Evolutionary conservation across 2,329 filamentous ascomycete species (phyloP).

Genomic region (Penicillium freii): DNA sequence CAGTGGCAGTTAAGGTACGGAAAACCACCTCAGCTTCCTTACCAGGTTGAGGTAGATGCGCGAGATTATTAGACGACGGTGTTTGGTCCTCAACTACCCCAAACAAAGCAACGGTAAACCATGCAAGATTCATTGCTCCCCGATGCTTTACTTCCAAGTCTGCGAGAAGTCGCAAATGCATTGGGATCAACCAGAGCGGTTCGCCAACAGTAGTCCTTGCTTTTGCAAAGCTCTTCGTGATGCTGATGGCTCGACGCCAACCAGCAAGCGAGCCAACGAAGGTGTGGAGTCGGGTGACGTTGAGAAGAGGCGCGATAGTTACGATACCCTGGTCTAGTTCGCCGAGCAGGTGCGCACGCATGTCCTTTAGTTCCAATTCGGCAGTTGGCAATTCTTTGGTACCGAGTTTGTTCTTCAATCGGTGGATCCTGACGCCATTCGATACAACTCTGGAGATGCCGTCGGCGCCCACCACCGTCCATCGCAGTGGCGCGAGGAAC

Average conservation of each 20-base stretch:
- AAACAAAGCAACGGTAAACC: constrained; percentile 34
- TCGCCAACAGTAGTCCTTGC: constrained; percentile 39
- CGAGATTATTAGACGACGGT: constrained; percentile 36
- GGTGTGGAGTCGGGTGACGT: constrained; percentile 56
- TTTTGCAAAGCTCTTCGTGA: constrained; percentile 43
- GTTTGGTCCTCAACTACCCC: constrained; percentile 54
- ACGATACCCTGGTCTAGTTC: constrained; percentile 64
- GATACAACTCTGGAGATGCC: constrained; percentile 41
- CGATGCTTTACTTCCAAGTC: constrained; percentile 41
- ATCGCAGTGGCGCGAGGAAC: constrained; percentile 64
- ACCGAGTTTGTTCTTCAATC: constrained; percentile 70
- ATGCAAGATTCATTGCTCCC: constrained; percentile 38
- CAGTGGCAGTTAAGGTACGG: constrained; percentile 30
- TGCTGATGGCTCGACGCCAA: constrained; percentile 42
- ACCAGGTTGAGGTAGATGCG: constrained; percentile 46
- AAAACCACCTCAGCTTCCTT: constrained; percentile 29
- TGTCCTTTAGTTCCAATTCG: constrained; percentile 60
- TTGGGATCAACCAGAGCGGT: constrained; percentile 40
- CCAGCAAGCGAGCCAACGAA: constrained; percentile 38
- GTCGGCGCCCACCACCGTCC: constrained; percentile 25
- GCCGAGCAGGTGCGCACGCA: constrained; percentile 66
- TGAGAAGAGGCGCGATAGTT: constrained; percentile 67
- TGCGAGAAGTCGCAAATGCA: constrained; percentile 42
- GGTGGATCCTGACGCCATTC: constrained; percentile 66
- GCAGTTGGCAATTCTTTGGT: constrained; percentile 69